Evolutionary conservation across 2,329 filamentous ascomycete genomes (phyloP).

Genomic region (Alternaria gaisen): DNA sequence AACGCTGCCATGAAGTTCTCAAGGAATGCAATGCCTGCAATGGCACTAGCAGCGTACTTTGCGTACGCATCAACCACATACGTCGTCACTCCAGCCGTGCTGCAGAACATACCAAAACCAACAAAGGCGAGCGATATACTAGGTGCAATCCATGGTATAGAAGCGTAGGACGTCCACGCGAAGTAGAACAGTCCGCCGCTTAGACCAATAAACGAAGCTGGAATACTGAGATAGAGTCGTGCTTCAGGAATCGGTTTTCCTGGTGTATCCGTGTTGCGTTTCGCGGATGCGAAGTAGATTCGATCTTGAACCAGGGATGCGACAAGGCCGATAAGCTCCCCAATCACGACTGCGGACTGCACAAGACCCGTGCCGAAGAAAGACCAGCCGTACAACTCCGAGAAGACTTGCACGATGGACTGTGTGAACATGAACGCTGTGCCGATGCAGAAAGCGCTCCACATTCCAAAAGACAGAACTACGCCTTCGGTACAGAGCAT

Average conservation of each 20-base stretch:
- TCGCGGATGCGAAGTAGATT: conserved; percentile 55
- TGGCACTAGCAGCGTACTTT: conserved; percentile 60
- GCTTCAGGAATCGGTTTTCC: conserved; percentile 57
- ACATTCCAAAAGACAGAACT: conserved; percentile 58
- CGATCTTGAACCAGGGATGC: conserved; percentile 48
- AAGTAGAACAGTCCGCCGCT: conserved; percentile 62
- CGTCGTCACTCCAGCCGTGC: conserved; percentile 57
- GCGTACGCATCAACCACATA: conserved; percentile 62
- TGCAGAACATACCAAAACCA: conserved; percentile 59
- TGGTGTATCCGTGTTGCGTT: conserved; percentile 49
- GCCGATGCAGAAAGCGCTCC: conserved; percentile 59
- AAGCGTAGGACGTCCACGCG: conserved; percentile 58
- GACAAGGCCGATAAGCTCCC: conserved; percentile 55
- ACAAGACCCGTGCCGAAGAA: conserved; percentile 57
- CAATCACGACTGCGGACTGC: conserved; percentile 57
- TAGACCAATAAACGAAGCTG: conserved; percentile 57
- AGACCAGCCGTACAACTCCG: conserved; percentile 51
- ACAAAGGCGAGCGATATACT: conserved; percentile 59
- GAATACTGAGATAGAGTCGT: conserved; percentile 55
- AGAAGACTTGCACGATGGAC: conserved; percentile 56
- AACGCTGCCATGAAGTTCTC: conserved; percentile 61
- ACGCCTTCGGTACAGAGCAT: conserved; percentile 62
- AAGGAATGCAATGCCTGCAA: conserved; percentile 59
- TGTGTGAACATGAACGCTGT: conserved; percentile 62
- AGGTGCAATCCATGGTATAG: conserved; percentile 59